Percentiles rank a stretch among this genome's conserved stretches.
Evolutionary conservation across 2,329 filamentous ascomycete species (phyloP).

Genomic region (Claviceps quebecensis): DNA sequence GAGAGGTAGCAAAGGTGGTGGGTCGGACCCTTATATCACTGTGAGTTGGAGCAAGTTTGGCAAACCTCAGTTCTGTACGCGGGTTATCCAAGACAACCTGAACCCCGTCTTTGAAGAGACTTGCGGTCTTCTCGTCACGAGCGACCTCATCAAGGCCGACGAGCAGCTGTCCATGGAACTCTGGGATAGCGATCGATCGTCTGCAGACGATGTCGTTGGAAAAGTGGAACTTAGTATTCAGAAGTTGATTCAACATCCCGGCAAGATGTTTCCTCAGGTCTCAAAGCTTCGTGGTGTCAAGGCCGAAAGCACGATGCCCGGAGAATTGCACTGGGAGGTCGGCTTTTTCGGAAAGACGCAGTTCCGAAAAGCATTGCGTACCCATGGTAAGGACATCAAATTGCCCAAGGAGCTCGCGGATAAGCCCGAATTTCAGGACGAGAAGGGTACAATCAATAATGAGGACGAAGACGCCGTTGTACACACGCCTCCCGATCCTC

Average conservation of each 20-base stretch:
- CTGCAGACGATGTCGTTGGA: conserved; percentile 86
- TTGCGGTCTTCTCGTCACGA: conserved; percentile 70
- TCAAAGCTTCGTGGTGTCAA: conserved; percentile 75
- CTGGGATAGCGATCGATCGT: conserved; percentile 90
- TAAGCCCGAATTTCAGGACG: conserved; percentile 67
- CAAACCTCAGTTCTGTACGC: conserved; percentile 95
- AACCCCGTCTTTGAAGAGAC: conserved; percentile 90
- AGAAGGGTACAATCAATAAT: conserved; percentile 61
- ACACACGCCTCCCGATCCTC: conserved; percentile 84
- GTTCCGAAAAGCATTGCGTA: conserved; percentile 70
- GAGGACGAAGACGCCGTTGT: conserved; percentile 68
- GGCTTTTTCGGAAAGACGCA: conserved; percentile 88
- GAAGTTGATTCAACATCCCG: conserved; percentile 82
- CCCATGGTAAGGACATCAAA: conserved; percentile 69
- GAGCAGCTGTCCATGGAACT: conserved; percentile 88
- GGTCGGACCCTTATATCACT: conserved; percentile 91
- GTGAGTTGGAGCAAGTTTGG: conserved; percentile 91
- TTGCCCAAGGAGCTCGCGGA: conserved; percentile 62
- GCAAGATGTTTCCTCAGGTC: conserved; percentile 80
- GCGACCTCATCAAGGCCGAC: conserved; percentile 82
- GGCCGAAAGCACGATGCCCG: conserved; percentile 77
- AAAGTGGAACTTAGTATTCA: conserved; percentile 90
- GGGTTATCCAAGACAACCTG: conserved; percentile 86
- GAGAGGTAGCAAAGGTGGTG: conserved; percentile 69
- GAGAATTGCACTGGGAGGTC: conserved; percentile 89